Conservation (phyloP, 257 asterid species). For the Osmanthus fragrans region DNA sequence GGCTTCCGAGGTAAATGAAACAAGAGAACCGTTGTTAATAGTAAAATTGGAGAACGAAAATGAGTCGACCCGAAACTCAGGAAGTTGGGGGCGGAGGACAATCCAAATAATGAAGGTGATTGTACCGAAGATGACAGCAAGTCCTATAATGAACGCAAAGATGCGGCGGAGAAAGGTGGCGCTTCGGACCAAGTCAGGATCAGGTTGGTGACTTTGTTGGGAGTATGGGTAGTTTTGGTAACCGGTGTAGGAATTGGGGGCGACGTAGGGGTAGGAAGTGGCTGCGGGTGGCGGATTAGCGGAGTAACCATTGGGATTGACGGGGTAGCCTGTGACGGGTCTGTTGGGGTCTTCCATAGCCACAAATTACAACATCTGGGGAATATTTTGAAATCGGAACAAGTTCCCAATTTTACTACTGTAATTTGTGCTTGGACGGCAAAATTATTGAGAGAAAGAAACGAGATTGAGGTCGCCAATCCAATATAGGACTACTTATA, state of each 20-base stretch:
- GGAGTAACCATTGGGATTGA: slow-evolving; percentile 31
- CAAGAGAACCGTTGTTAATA: slow-evolving; percentile 18
- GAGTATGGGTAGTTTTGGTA: slow-evolving; percentile 30
- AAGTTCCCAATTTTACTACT: too few relatives aligned
- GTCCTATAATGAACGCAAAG: slow-evolving; percentile 29
- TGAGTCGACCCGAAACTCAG: slow-evolving; percentile 44
- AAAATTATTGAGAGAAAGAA: too few relatives aligned
- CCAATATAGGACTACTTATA: too few relatives aligned
- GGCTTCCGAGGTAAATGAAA: slow-evolving; percentile 36
- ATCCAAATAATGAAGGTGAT: slow-evolving; percentile 46
- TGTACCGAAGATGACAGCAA: slow-evolving; percentile 31
- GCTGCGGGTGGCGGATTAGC: slow-evolving; percentile 28
- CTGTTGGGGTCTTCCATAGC: slow-evolving; percentile 39
- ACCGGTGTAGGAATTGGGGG: neutral
- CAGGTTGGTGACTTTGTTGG: slow-evolving; percentile 21
- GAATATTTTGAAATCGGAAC: neutral
- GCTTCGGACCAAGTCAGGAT: slow-evolving; percentile 29
- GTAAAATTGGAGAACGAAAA: slow-evolving; percentile 36
- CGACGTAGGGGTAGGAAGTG: slow-evolving; percentile 39
- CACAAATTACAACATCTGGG: neutral
- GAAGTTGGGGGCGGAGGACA: slow-evolving; percentile 48
- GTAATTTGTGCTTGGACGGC: too few relatives aligned
- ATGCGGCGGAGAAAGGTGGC: slow-evolving; percentile 46
- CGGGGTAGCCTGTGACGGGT: slow-evolving; percentile 50
- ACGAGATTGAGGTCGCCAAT: too few relatives aligned